Evolutionary conservation across 768 basidiomycete genomes (phyloP), one percentile per base, ranked within the genome.

Genomic region (Porphyrellus cyaneotinctus): DNA sequence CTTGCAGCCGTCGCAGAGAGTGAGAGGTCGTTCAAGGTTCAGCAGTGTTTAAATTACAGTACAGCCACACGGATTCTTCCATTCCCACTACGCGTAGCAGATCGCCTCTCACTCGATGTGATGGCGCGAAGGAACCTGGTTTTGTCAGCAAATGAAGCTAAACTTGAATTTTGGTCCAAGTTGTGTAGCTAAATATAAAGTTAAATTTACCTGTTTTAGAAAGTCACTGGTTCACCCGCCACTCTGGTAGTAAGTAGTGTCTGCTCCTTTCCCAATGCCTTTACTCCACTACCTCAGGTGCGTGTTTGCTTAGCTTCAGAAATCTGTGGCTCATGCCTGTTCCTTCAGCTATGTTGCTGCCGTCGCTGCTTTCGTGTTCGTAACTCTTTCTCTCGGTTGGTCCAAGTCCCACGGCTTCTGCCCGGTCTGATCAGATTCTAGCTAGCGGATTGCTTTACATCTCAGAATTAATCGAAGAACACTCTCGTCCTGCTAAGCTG

Each of bases 381-480:
- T 94, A n/a, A 93, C 90, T 1, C 77, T 98, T 37, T 93, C 91
- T 11, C 76, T 97, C 47, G 94, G 94, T 93, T 48, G 44, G 82
- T 72, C 38, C 43, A n/a, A 0, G 24, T 14, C 49, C 39, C 45
- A 42, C 42, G 31, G 3, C 20, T 36, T 22, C 43, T n/a, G 26
- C 39, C 51, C 20, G 14, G 36, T 38, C 58, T 57, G 37, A 63
- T 43, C 52, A 2, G 28, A 43, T 22, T 54, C 13, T 66, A 95
- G 95, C 95, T 44, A 95, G 91, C 70, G 95, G 95, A 8, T 75
- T 98, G 41, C 73, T 98, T 49, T 97, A 95, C 77, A 74, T 95
- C 30, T 94, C 95, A 2, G 95, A 98, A 67, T 69, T 97, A 30
- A 97, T 98, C 56, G 95, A 98, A 69, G 95, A 98, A 66, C 87